A percentile compares a stretch with the other conserved stretches of the same genome.
Conservation (phyloP, 305 asterid species). For the Solanum hybrid region DNA sequence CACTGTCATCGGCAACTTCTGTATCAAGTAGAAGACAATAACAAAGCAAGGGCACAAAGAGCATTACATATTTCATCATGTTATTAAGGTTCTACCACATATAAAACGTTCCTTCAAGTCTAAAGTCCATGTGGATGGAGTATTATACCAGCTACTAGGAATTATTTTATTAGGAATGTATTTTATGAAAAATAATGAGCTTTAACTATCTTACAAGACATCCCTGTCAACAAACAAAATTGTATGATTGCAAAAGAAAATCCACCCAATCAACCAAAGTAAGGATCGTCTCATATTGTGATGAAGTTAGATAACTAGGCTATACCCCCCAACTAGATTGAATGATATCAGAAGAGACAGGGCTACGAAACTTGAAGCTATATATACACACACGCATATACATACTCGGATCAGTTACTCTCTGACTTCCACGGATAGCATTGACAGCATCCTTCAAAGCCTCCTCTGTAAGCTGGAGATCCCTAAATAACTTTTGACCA, state of each 20-base stretch:
- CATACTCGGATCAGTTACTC: conserved; percentile 84
- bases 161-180: not conserved
- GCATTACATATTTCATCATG: not conserved
- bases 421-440: conserved; percentile 86
- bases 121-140: not conserved
- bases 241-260: not conserved
- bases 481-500: conserved; percentile 58
- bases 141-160: not conserved
- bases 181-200: not conserved
- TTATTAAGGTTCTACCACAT: not conserved
- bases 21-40: not conserved
- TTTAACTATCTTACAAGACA: not conserved
- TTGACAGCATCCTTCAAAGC: conserved; percentile 76
- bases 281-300: not conserved
- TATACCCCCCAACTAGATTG: not conserved
- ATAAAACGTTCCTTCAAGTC: not conserved
- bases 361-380: conserved; percentile 1
- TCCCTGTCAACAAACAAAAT: not conserved
- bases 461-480: conserved; percentile 55
- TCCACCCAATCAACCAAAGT: not conserved
- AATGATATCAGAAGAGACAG: not conserved
- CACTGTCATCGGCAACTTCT: not conserved
- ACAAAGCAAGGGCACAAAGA: not conserved
- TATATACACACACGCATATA: conserved; percentile 19
- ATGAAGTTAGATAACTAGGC: not conserved